Evolutionary conservation across 2,329 filamentous ascomycete species (phyloP).

Genomic region (Verticillium albo-atrum): DNA sequence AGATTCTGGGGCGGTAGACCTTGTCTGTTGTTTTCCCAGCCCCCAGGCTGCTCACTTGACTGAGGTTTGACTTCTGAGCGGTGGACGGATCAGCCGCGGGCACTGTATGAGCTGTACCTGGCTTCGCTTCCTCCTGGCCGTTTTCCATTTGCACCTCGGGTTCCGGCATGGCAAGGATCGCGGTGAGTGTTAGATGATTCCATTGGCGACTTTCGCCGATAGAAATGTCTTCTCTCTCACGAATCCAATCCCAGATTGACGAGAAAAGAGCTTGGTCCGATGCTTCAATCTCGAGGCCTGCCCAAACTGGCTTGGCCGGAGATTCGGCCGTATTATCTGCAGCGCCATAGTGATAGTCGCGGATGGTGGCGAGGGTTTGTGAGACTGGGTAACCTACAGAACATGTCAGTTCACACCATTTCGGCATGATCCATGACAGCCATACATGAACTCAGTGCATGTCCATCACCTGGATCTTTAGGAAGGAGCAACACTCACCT

Average conservation of each 20-base stretch:
- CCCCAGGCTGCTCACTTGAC: neutral
- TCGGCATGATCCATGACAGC: neutral
- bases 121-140: neutral
- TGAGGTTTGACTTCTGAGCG: neutral
- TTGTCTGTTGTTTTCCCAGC: neutral
- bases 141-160: neutral
- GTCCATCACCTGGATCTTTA: no score
- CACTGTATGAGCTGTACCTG: neutral
- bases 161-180: constrained; percentile 12
- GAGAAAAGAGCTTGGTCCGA: constrained; percentile 5
- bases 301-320: neutral
- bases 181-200: constrained; percentile 13
- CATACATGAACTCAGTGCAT: no score
- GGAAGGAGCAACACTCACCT: constrained; percentile 7
- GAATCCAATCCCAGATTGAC: constrained; percentile 17
- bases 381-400: constrained; percentile 10
- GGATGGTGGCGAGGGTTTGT: constrained; percentile 7
- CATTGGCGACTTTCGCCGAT: constrained; percentile 13
- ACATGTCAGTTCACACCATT: neutral
- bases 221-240: constrained; percentile 15
- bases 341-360: constrained; percentile 5
- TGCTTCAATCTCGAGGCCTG: neutral
- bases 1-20: constrained; percentile 27
- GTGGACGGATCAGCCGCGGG: neutral
- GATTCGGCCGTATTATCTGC: neutral